A percentile compares a stretch with the other conserved stretches of the same genome.
These are phyloP conservation scores for Astraeus odoratus DNA, from an alignment of 768 basidiomycete species.

Conservation along the genomic window DNA sequence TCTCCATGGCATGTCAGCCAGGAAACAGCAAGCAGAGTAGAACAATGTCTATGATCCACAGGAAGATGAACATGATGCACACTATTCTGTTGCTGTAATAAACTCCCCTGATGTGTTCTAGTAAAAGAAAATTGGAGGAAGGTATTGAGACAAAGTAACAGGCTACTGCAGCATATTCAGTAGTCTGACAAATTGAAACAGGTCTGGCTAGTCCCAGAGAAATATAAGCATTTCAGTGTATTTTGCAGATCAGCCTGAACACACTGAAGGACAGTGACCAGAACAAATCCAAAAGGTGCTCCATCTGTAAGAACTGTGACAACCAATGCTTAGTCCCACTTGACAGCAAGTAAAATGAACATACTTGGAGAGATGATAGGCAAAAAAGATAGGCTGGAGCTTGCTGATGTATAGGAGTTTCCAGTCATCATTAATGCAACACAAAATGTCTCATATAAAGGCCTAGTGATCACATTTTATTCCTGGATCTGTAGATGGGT, in stretches of 20 bases:
- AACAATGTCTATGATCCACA: conserved; percentile 21
- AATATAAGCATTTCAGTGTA: background rate
- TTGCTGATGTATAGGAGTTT: background rate
- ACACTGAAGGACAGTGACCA: background rate
- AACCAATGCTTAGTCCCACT: background rate
- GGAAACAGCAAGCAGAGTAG: conserved; percentile 16
- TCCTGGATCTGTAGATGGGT: background rate
- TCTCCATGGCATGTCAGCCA: conserved; percentile 12
- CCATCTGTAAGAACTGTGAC: background rate
- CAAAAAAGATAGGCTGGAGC: conserved; percentile 1
- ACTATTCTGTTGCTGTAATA: conserved; percentile 14
- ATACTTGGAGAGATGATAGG: background rate
- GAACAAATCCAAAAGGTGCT: background rate
- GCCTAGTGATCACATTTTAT: background rate
- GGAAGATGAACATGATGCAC: conserved; percentile 11
- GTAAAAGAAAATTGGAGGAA: conserved; percentile 23
- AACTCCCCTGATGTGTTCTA: conserved; percentile 24
- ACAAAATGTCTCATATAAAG: background rate
- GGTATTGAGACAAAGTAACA: conserved; percentile 1
- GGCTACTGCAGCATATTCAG: background rate
- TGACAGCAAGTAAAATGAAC: background rate
- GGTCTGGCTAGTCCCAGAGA: background rate
- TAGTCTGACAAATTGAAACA: conserved; percentile 1
- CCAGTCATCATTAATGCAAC: background rate
- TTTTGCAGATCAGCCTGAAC: background rate